A percentile compares a stretch with the other conserved stretches of the same genome.
phyloP scores from a whole-genome alignment of 225 moss, liverwort and hornwort genomes.

The Marchantia polymorpha region DNA sequence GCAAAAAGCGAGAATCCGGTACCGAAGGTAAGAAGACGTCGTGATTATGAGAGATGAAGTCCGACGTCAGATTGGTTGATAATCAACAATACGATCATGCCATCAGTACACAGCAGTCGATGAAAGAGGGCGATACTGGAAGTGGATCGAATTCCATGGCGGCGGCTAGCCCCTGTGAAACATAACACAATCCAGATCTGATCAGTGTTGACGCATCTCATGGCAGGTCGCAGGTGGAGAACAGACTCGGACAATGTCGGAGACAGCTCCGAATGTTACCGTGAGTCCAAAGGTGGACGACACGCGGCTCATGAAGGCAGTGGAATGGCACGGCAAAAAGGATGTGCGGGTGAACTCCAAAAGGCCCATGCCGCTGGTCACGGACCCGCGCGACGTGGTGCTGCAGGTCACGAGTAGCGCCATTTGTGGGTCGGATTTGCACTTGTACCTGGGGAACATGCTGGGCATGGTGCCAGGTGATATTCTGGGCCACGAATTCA shows the following conservation, averaged over 20 bases:
- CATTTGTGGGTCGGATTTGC: conserved; percentile 88
- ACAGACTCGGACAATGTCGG: conserved; percentile 1
- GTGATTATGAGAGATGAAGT: too few species aligned
- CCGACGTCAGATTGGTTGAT: too few species aligned
- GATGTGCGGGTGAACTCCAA: conserved; percentile 56
- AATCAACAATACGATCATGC: too few species aligned
- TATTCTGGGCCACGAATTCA: conserved; percentile 78
- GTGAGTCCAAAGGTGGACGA: conserved; percentile 61
- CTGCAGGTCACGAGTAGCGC: conserved; percentile 58
- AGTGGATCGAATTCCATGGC: too few species aligned
- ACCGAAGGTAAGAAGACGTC: too few species aligned
- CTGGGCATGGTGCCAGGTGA: conserved; percentile 80
- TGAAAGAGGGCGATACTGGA: too few species aligned
- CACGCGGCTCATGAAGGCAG: conserved; percentile 62
- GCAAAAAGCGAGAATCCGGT: too few species aligned
- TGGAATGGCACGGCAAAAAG: conserved; percentile 76
- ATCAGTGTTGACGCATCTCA: too few species aligned
- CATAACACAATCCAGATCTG: too few species aligned
- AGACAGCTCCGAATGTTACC: conserved; percentile 39
- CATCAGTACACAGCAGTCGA: too few species aligned
- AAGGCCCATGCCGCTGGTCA: conserved; percentile 63
- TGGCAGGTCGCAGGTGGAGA: background rate
- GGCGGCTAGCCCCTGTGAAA: too few species aligned
- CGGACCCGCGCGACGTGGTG: conserved; percentile 65
- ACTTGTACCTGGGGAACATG: conserved; percentile 71